Evolutionary conservation across 345 rosid species (phyloP), one percentile per base, ranked within the genome.

Genomic region (Linum lewisii): DNA sequence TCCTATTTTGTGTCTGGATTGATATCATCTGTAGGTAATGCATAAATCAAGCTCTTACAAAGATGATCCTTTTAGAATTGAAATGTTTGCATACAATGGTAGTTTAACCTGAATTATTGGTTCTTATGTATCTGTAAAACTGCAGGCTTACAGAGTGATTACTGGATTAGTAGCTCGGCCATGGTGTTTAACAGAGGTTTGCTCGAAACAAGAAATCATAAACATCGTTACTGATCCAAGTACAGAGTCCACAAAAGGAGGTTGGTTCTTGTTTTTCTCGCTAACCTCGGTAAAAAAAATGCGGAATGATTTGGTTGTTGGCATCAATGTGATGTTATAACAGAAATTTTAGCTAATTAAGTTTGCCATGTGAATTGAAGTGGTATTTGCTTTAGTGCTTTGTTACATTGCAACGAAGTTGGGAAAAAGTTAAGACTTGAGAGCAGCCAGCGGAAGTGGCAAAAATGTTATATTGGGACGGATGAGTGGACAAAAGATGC

Each of bases 121-220:
- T 20, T 11, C 2, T 49, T 15, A n/a, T n/a, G 21, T 51, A 18
- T 51, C 21, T 18, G 6, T 52, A 20, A 20, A 52, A 19, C 14
- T 52, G 71, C 87, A 88, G 97, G 87, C 81, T 37, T 86, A 93
- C 69, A 77, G 97, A 75, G 69, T 79, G 59, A 64, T 88, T 64
- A 62, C 83, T 15, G 99, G 86, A 13, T 71, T 93, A 80, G 97
- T 77, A 63, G 77, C 75, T 78, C 79, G 97, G 67, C 65, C 78
- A 55, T 93, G 99, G 99, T 85, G 90, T 68, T 80, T 88, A 65
- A 72, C 79, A 76, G 95, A 88, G 73, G 74, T 93, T 50, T 79
- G 86, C 77, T 71, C 95, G 49, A 86, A 82, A 73, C 81, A 72
- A 57, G 96, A 88, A 73, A 82, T 93, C 25, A 69, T 89, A 55